Evolutionary conservation across 352 stramenopile species (phyloP).

Genomic region (Globisporangium paddicum): DNA sequence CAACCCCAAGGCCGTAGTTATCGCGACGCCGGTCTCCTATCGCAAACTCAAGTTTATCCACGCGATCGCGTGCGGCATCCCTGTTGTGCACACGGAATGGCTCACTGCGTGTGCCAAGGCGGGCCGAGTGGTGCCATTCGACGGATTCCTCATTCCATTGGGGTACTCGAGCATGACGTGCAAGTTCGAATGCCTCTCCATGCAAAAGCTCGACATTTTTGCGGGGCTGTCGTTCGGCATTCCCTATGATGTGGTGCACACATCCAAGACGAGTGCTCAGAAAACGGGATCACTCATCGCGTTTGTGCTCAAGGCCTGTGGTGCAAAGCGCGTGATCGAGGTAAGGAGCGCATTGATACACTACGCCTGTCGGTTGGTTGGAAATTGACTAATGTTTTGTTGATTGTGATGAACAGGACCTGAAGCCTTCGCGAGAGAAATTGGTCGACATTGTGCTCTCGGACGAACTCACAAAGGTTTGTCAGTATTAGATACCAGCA

Average conservation of each 20-base stretch:
- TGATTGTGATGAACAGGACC: conserved; percentile 27
- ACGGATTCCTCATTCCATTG: conserved; percentile 65
- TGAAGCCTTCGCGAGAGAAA: conserved; percentile 27
- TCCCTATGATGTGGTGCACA: conserved; percentile 34
- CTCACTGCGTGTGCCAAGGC: conserved; percentile 56
- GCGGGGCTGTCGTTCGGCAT: conserved; percentile 57
- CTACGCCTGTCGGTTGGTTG: too few relatives aligned
- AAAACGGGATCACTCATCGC: conserved; percentile 39
- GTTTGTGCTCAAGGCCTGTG: conserved; percentile 62
- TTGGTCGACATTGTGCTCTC: conserved; percentile 61
- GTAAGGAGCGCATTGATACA: too few relatives aligned
- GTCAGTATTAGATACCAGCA: background rate
- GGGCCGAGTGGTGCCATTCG: conserved; percentile 47
- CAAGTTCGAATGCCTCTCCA: conserved; percentile 56
- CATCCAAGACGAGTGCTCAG: conserved; percentile 28
- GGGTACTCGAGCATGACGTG: conserved; percentile 56
- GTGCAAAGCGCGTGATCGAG: conserved; percentile 51
- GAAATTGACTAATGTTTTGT: background rate
- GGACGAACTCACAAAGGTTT: conserved; percentile 68
- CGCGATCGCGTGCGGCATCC: conserved; percentile 73
- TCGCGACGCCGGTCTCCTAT: conserved; percentile 69
- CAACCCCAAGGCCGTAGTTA: conserved; percentile 59
- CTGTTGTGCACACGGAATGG: conserved; percentile 80
- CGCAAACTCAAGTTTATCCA: conserved; percentile 81
- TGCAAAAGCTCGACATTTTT: conserved; percentile 57